Conservation (phyloP, 768 basidiomycete species). For the Boletus edulis region DNA sequence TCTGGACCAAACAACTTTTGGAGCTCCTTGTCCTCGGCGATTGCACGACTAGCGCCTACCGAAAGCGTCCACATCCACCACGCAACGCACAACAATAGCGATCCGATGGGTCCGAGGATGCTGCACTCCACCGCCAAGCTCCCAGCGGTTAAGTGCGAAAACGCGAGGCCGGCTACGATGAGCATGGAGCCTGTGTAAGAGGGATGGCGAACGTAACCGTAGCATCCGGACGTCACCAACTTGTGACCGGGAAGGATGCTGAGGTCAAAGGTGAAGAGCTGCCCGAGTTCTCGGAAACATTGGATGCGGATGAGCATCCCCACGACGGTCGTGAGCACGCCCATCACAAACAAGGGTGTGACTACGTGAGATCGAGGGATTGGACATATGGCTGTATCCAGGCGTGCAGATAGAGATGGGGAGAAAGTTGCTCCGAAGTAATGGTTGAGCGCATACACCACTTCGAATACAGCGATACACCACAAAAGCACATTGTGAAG, state of each 20-base stretch:
- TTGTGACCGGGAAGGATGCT: conserved; percentile 51
- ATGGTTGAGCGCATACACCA: conserved; percentile 39
- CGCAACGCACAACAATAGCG: conserved; percentile 32
- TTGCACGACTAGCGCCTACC: conserved; percentile 46
- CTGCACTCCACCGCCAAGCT: conserved; percentile 46
- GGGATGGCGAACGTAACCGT: conserved; percentile 53
- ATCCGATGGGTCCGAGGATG: conserved; percentile 28
- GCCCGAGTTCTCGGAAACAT: conserved; percentile 53
- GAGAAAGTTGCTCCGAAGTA: conserved; percentile 29
- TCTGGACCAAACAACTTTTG: conserved; percentile 42
- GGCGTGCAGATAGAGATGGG: conserved; percentile 32
- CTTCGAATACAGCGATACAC: conserved; percentile 49
- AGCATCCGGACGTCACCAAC: conserved; percentile 50
- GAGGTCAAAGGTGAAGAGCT: conserved; percentile 58
- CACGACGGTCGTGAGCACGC: conserved; percentile 40
- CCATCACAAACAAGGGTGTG: conserved; percentile 45
- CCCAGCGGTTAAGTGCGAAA: conserved; percentile 46
- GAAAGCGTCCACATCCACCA: conserved; percentile 54
- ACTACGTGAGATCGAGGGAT: conserved; percentile 23
- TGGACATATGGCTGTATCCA: conserved; percentile 35
- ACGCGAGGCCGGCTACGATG: conserved; percentile 44
- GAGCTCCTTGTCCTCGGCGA: conserved; percentile 52
- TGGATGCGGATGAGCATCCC: conserved; percentile 50
- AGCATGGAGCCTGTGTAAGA: conserved; percentile 54
- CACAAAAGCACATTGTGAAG: conserved; percentile 50